These are phyloP conservation scores for Emergomyces pasteurianus DNA, from an alignment of 2,329 filamentous ascomycete species.

Conservation along the genomic window DNA sequence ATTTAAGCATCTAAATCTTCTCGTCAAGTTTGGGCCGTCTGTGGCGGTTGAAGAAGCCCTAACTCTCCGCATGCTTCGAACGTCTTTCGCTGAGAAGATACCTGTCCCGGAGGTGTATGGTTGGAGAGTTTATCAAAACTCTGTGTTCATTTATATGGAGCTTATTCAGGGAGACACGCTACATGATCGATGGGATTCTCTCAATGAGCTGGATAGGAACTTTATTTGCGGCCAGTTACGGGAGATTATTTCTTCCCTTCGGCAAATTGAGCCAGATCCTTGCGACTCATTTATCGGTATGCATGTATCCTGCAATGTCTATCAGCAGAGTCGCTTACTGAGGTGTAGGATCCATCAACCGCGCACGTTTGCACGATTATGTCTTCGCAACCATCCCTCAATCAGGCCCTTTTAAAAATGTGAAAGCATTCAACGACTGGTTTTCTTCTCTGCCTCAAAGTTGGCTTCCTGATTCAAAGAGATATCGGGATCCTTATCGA, in stretches of 20 bases:
- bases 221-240: slow-evolving; percentile 13
- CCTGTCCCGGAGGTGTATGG: slow-evolving; percentile 29
- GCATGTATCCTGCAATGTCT: background rate
- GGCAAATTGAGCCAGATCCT: slow-evolving; percentile 13
- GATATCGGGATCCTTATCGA: slow-evolving; percentile 13
- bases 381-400: slow-evolving; percentile 12
- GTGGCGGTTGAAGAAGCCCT: slow-evolving; percentile 15
- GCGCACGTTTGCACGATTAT: slow-evolving; percentile 11
- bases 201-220: slow-evolving; percentile 8
- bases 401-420: slow-evolving; percentile 15
- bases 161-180: slow-evolving; percentile 19
- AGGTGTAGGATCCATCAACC: slow-evolving; percentile 13
- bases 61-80: slow-evolving; percentile 15
- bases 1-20: slow-evolving; percentile 12
- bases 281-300: slow-evolving; percentile 16
- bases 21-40: slow-evolving; percentile 17
- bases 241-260: slow-evolving; percentile 11
- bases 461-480: slow-evolving; percentile 8
- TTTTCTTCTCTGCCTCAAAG: slow-evolving; percentile 15
- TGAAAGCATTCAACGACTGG: slow-evolving; percentile 19
- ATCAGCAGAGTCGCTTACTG: background rate
- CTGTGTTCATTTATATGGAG: slow-evolving; percentile 25
- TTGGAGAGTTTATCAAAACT: slow-evolving; percentile 17
- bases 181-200: slow-evolving; percentile 15
- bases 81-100: slow-evolving; percentile 12